Evolutionary conservation across 2,329 filamentous ascomycete species (phyloP).

Genomic region (Penicillium sp.): DNA sequence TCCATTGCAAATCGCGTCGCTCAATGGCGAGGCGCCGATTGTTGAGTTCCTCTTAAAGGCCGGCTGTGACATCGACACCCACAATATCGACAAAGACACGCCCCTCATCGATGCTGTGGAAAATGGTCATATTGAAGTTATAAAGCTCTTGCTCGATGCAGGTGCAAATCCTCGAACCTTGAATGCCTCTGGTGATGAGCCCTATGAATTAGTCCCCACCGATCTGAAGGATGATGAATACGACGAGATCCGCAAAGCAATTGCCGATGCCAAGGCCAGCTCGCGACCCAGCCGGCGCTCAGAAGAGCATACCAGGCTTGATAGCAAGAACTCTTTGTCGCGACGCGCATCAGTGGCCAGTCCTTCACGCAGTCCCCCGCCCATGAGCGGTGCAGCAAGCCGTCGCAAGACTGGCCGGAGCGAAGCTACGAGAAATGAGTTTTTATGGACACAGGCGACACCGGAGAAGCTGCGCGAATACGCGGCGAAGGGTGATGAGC

Average conservation of each 20-base stretch:
- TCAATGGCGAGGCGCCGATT: conserved; percentile 82
- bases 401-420: conserved; percentile 49
- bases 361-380: conserved; percentile 44
- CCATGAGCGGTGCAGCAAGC: conserved; percentile 26
- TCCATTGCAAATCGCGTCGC: conserved; percentile 85
- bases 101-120: conserved; percentile 95
- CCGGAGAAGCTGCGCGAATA: conserved; percentile 49
- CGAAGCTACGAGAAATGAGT: conserved; percentile 50
- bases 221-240: conserved; percentile 66
- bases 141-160: conserved; percentile 76
- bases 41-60: conserved; percentile 82
- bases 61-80: conserved; percentile 78
- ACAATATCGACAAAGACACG: conserved; percentile 79
- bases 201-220: conserved; percentile 75
- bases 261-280: conserved; percentile 64
- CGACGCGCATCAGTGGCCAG: conserved; percentile 45
- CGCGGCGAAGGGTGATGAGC: conserved; percentile 50
- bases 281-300: conserved; percentile 47
- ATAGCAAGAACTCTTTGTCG: conserved; percentile 39
- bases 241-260: conserved; percentile 70
- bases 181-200: conserved; percentile 90
- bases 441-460: conserved; percentile 52
- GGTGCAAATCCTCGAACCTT: conserved; percentile 89
- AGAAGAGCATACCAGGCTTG: conserved; percentile 39
- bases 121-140: conserved; percentile 86